Conservation (phyloP, 345 rosid species). For the Eucalyptus tenuipes region DNA sequence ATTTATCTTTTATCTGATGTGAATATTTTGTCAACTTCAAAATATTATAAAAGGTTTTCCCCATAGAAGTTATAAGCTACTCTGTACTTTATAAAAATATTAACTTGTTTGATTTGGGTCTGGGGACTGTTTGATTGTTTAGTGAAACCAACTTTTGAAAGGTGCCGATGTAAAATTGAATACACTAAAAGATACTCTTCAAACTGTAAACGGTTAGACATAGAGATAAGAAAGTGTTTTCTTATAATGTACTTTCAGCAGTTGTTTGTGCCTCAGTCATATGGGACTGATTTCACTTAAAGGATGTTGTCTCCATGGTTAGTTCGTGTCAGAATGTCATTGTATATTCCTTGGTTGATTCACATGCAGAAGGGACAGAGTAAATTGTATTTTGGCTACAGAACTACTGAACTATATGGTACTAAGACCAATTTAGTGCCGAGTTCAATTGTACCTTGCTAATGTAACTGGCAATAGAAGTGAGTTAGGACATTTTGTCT, state of each 20-base stretch:
- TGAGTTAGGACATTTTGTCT: not conserved
- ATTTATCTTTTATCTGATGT: not conserved
- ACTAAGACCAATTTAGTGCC: not conserved
- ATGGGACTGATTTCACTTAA: not conserved
- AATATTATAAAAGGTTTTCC: not conserved
- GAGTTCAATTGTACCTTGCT: not conserved
- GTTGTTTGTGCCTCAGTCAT: not conserved
- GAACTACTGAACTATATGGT: not conserved
- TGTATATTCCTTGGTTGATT: not conserved
- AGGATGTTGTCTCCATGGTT: not conserved
- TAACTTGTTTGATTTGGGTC: not conserved
- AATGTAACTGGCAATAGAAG: not conserved
- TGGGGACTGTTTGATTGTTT: not conserved
- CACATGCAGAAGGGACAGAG: not conserved
- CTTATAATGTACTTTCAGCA: not conserved
- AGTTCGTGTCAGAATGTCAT: not conserved
- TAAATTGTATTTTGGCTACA: not conserved
- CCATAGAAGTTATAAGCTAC: not conserved
- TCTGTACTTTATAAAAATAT: not conserved
- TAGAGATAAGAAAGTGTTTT: not conserved
- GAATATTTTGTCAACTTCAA: not conserved
- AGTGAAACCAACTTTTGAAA: not conserved
- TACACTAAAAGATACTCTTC: not conserved
- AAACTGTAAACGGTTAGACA: not conserved
- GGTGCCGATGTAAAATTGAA: not conserved